A percentile compares a stretch with the other conserved stretches of the same genome.
Conservation (phyloP, 1,284 basidiomycete species). For the Cryptococcus floricola region DNA sequence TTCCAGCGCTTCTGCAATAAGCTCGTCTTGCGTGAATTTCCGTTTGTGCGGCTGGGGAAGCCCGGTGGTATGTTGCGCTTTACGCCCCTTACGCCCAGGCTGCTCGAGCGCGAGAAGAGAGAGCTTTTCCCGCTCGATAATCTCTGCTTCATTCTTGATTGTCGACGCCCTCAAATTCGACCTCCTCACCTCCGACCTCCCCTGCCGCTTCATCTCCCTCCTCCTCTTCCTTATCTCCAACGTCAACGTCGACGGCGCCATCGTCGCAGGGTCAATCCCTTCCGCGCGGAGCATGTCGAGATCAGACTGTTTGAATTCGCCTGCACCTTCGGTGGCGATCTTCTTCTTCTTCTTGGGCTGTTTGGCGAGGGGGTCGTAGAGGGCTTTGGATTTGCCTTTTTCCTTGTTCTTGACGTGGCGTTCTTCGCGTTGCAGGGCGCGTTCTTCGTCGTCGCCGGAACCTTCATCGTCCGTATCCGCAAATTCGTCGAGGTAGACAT, state of each 20-base stretch:
- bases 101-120: not conserved
- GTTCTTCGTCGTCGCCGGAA: slow-evolving; percentile 36
- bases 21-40: slow-evolving; percentile 51
- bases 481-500: slow-evolving; percentile 46
- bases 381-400: slow-evolving; percentile 36
- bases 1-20: slow-evolving; percentile 54
- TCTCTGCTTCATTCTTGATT: slow-evolving; percentile 24
- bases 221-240: slow-evolving; percentile 36
- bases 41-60: slow-evolving; percentile 12
- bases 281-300: slow-evolving; percentile 25
- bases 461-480: slow-evolving; percentile 47
- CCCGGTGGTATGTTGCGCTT: slow-evolving; percentile 38
- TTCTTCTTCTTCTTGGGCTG: slow-evolving; percentile 3
- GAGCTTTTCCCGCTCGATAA: not conserved
- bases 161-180: slow-evolving; percentile 43
- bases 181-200: slow-evolving; percentile 34
- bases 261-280: slow-evolving; percentile 27
- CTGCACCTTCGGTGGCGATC: slow-evolving; percentile 9
- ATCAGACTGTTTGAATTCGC: slow-evolving; percentile 4
- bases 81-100: slow-evolving; percentile 22
- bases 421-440: slow-evolving; percentile 30
- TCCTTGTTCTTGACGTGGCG: slow-evolving; percentile 18
- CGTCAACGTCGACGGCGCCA: slow-evolving; percentile 45
- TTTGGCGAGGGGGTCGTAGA: not conserved
- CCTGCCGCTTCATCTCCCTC: slow-evolving; percentile 35